Conservation (phyloP, 2,329 filamentous ascomycete genomes). For the Colletotrichum musae region DNA sequence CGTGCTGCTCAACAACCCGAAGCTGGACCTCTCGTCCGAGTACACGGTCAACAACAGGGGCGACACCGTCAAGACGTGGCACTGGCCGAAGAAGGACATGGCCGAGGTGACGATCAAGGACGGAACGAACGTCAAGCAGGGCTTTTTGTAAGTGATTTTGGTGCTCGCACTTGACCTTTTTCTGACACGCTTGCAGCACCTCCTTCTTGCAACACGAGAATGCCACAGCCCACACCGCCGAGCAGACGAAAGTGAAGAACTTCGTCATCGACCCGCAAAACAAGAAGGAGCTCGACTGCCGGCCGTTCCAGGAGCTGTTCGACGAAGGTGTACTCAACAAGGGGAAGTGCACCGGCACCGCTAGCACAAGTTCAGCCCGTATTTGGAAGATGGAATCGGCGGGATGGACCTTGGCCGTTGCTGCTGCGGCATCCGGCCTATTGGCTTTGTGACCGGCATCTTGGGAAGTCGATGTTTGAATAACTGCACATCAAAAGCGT, state of each 20-base stretch:
- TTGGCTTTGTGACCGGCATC: no score
- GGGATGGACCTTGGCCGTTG: background rate
- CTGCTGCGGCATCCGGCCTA: background rate
- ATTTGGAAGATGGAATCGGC: background rate
- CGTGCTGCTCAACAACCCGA: background rate
- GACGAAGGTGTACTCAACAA: background rate
- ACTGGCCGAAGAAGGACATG: slow-evolving; percentile 20
- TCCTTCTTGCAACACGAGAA: slow-evolving; percentile 6
- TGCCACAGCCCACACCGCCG: background rate
- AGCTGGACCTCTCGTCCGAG: slow-evolving; percentile 9
- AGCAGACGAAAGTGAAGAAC: background rate
- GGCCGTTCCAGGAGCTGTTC: background rate
- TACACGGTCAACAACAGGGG: background rate
- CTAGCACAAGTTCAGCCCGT: background rate
- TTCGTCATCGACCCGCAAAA: background rate
- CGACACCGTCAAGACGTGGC: background rate
- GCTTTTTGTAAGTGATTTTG: background rate
- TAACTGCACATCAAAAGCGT: no score
- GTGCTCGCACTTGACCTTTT: background rate
- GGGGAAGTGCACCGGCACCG: background rate
- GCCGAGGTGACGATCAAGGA: background rate
- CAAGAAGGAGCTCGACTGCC: background rate
- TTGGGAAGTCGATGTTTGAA: no score
- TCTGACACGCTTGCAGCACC: background rate
- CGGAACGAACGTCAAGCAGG: background rate